Evolutionary conservation across 768 basidiomycete genomes (phyloP), one percentile per base, ranked within the genome.

Genomic region (Cantharellus anzutake): DNA sequence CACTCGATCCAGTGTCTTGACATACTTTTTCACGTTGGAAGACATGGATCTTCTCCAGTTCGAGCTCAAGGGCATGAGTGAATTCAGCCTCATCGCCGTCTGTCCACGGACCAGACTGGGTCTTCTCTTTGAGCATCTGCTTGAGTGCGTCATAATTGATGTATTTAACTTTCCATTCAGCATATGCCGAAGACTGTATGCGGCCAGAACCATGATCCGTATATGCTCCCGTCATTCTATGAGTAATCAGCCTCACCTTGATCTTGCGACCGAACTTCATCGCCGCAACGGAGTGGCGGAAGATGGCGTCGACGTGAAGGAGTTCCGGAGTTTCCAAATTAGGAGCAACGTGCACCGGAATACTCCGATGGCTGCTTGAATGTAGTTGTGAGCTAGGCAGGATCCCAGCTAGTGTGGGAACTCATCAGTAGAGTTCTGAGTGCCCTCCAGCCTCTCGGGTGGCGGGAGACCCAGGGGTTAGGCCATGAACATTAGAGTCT

Each of bases 241-340:
- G n/a, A 58, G 38, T 29, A 29, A 29, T 29, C 20, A 41, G 52
- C n/a, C 51, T 20, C 34, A 62, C 61, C 61, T 62, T 61, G 41
- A 62, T 62, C 7, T 63, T 62, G 14, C 61, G 61, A 29, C 61
- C 61, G 41, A 62, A 62, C 42, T 62, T 62, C 61, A 62, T 62
- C 29, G 60, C 52, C 16, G 7, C 20, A 29, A 29, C 20, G 20
- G 20, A 29, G 20, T 29, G 20, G 20, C 20, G 20, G 20, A 29
- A 29, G 20, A 29, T 29, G 20, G 20, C 20, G 20, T 29, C 20
- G 20, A 29, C 20, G 20, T 29, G 20, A 29, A 29, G 20, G 20
- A 29, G 20, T 29, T 29, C 20, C 20, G 20, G 20, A 29, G 20
- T 29, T 29, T 29, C 20, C 20, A 29, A 29, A 29, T 29, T 29